A percentile compares a stretch with the other conserved stretches of the same genome.
These are phyloP conservation scores for Lactarius evosmus DNA, from an alignment of 768 basidiomycete genomes.

Conservation along the genomic window DNA sequence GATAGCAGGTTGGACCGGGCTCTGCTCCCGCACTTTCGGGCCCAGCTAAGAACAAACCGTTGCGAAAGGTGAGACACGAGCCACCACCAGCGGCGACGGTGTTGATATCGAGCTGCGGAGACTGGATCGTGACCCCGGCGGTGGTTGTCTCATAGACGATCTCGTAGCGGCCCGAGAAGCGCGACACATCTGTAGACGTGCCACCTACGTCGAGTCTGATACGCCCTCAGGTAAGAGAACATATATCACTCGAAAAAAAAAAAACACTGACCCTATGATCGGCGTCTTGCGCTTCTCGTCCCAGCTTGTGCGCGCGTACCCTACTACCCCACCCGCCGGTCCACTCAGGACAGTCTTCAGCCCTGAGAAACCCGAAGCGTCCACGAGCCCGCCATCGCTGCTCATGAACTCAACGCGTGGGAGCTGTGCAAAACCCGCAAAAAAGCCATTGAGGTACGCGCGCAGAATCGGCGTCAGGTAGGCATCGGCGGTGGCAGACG, in stretches of 20 bases:
- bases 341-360: constrained; percentile 91
- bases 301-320: constrained; percentile 91
- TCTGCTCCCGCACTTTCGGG: constrained; percentile 93
- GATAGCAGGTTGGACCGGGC: constrained; percentile 90
- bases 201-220: constrained; percentile 86
- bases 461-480: constrained; percentile 89
- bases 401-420: constrained; percentile 94
- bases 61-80: constrained; percentile 81
- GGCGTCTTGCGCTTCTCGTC: constrained; percentile 66
- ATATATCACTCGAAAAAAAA: not conserved
- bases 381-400: constrained; percentile 83
- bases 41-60: constrained; percentile 87
- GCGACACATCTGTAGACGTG: constrained; percentile 92
- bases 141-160: constrained; percentile 95
- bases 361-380: constrained; percentile 82
- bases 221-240: not conserved
- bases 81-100: constrained; percentile 96
- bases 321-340: constrained; percentile 95
- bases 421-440: constrained; percentile 73
- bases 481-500: constrained; percentile 91
- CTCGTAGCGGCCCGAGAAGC: constrained; percentile 89
- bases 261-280: constrained; percentile 70
- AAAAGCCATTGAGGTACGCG: constrained; percentile 89
- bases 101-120: constrained; percentile 92
- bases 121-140: constrained; percentile 88